These are phyloP conservation scores for Echeveria elegans DNA, from an alignment of 164 flowering plant species.

Conservation along the genomic window DNA sequence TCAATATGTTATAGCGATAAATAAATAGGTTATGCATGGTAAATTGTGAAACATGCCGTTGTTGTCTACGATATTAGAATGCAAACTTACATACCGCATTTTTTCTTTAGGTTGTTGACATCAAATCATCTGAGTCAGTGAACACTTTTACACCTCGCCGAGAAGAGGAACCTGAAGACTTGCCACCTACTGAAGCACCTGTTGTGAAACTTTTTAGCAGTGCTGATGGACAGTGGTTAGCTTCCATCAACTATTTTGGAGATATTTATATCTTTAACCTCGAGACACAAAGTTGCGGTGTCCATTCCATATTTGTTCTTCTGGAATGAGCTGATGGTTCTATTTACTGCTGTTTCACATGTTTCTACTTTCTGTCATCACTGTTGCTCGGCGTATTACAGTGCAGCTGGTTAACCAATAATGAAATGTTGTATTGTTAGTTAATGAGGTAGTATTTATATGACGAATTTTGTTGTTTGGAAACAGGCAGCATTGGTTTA, in stretches of 20 bases:
- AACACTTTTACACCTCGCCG: constrained; percentile 64
- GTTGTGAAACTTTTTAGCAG: constrained; percentile 77
- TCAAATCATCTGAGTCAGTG: constrained; percentile 31
- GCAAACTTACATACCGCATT: not conserved
- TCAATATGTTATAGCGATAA: not conserved
- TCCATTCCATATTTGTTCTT: not conserved
- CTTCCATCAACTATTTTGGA: constrained; percentile 86
- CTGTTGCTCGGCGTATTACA: no score
- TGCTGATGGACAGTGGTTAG: constrained; percentile 87
- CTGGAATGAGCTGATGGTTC: not conserved
- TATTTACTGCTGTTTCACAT: no score
- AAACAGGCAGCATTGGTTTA: constrained; percentile 97
- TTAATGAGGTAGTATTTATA: not conserved
- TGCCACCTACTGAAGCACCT: constrained; percentile 70
- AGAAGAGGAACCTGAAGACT: constrained; percentile 30
- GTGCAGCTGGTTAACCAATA: not conserved
- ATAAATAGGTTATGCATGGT: not conserved
- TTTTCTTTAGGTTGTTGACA: constrained; percentile 59
- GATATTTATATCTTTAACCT: constrained; percentile 82
- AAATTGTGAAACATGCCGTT: not conserved
- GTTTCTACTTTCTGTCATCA: no score
- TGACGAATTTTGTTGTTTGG: constrained; percentile 11
- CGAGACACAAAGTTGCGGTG: constrained; percentile 59
- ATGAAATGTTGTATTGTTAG: not conserved
- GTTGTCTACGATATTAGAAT: not conserved